Base-by-base conservation (phyloP, 2,329 filamentous ascomycete genomes). In the Sporothrix globosa region DNA sequence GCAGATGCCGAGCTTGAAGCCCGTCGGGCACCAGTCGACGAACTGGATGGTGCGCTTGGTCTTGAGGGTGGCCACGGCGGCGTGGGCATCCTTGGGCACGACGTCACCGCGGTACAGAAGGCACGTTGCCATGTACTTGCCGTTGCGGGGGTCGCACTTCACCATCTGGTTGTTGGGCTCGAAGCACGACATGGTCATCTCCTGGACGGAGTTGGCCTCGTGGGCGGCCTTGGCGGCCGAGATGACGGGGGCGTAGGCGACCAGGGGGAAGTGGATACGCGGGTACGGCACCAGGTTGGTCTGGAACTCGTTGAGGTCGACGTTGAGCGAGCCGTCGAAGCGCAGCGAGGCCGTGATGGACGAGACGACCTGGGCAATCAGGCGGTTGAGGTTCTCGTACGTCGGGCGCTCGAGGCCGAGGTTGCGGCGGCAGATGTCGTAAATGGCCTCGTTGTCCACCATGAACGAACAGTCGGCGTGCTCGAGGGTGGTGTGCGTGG, bases 81-180 rank as follows among this genome's bases (percentile, higher is more conserved):
- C 88, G 86, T 97, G 92, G 76, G 92, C 92, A 79, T 98, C 95
- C 85, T 97, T 96, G 83, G 95, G 92, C 73, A 98, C 96, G 77
- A 99, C 95, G 79, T 98, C 96, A 82, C 95, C 96, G 81, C 95
- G 95, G 89, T 99, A 99, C 81, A 99, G 86, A 84, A 99, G 84
- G 83, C 94, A 97, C 78, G 94, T 97, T 75, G 95, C 95, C 95
- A 99, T 99, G 89, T 99, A 99, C 88, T 99, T 99, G 84, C 95
- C 95, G 83, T 96, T 94, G 80, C 94, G 93, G 77, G 95, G 95
- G 82, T 99, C 96, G 81, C 95, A 99, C 88, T 97, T 97, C 82
- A 99, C 95, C 95, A 99, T 99, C 91, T 99, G 95, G 90, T 97
- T 97, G 90, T 97, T 92, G 77, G 95, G 93, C 89, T 99, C 95